phyloP scores from a whole-genome alignment of 2,329 filamentous ascomycete genomes.

The Zymoseptoria passerinii region DNA sequence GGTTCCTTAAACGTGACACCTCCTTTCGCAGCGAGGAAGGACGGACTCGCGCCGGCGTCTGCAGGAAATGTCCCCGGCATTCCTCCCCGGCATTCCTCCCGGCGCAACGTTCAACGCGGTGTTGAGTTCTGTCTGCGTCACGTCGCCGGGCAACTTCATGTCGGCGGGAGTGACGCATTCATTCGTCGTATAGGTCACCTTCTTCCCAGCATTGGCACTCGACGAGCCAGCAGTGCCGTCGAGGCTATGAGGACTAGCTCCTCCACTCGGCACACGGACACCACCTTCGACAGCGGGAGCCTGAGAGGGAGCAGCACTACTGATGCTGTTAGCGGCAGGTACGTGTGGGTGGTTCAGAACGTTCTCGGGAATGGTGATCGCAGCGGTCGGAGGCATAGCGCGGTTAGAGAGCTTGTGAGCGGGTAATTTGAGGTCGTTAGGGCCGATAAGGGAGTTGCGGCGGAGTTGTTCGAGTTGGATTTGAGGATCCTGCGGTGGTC shows the following conservation, averaged over 20 bases:
- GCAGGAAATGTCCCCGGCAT: constrained; percentile 7
- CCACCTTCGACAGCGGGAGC: neutral
- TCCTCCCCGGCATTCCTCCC: constrained; percentile 3
- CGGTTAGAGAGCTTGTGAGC: constrained; percentile 21
- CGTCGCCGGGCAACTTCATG: neutral
- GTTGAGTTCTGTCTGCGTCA: constrained; percentile 4
- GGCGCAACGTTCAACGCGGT: constrained; percentile 10
- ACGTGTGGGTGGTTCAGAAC: constrained; percentile 9
- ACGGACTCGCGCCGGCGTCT: neutral
- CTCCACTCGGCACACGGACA: constrained; percentile 6
- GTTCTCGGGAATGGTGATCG: constrained; percentile 17
- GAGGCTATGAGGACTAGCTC: constrained; percentile 8
- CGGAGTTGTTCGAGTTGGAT: constrained; percentile 41
- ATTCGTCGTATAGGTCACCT: neutral
- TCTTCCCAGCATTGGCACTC: constrained; percentile 1
- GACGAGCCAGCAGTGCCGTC: neutral
- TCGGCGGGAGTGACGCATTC: neutral
- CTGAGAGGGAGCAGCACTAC: neutral
- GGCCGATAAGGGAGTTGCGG: constrained; percentile 34
- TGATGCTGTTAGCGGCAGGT: constrained; percentile 3
- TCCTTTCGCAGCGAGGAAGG: constrained; percentile 1
- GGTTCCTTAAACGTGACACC: constrained; percentile 4
- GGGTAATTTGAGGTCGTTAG: constrained; percentile 24
- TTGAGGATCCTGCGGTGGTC: constrained; percentile 35
- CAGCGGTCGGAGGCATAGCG: constrained; percentile 26